Percentiles rank a stretch among this genome's conserved stretches.
These are phyloP conservation scores for Globisporangium ultimum DNA, from an alignment of 352 stramenopile genomes.

Conservation along the genomic window DNA sequence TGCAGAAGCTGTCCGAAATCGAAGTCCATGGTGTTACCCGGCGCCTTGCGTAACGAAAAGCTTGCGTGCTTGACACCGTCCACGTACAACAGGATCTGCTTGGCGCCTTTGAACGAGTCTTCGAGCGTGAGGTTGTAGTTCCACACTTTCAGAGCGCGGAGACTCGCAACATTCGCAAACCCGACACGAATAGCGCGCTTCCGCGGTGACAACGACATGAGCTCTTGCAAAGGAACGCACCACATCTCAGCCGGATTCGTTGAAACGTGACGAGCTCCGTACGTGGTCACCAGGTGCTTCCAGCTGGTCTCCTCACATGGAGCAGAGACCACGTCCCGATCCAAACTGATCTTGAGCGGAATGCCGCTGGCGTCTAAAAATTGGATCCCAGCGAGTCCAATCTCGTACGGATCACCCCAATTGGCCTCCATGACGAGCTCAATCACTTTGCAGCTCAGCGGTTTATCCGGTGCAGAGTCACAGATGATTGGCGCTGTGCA, in stretches of 20 bases:
- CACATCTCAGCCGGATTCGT: conserved; percentile 58
- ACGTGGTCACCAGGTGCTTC: conserved; percentile 31
- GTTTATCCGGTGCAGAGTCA: conserved; percentile 35
- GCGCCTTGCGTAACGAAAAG: conserved; percentile 76
- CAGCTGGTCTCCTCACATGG: conserved; percentile 32
- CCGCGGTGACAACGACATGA: conserved; percentile 32
- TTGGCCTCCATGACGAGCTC: conserved; percentile 60
- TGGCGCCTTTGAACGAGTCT: conserved; percentile 73
- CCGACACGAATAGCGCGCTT: conserved; percentile 41
- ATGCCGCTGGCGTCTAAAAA: conserved; percentile 58
- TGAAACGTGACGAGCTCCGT: conserved; percentile 49
- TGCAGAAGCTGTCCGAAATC: conserved; percentile 86
- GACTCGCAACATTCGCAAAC: conserved; percentile 37
- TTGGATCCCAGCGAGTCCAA: conserved; percentile 54
- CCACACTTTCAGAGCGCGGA: conserved; percentile 67
- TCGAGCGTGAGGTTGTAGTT: conserved; percentile 80
- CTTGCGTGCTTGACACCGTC: conserved; percentile 41
- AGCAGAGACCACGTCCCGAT: conserved; percentile 25
- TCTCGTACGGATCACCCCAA: conserved; percentile 70
- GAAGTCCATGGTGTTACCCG: conserved; percentile 70
- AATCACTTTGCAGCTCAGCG: conserved; percentile 43
- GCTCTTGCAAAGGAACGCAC: conserved; percentile 36
- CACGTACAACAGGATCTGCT: conserved; percentile 51
- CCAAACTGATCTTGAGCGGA: conserved; percentile 27
- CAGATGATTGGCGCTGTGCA: conserved; percentile 62